Conservation (phyloP, 352 stramenopile species). For the Globisporangium paddicum region DNA sequence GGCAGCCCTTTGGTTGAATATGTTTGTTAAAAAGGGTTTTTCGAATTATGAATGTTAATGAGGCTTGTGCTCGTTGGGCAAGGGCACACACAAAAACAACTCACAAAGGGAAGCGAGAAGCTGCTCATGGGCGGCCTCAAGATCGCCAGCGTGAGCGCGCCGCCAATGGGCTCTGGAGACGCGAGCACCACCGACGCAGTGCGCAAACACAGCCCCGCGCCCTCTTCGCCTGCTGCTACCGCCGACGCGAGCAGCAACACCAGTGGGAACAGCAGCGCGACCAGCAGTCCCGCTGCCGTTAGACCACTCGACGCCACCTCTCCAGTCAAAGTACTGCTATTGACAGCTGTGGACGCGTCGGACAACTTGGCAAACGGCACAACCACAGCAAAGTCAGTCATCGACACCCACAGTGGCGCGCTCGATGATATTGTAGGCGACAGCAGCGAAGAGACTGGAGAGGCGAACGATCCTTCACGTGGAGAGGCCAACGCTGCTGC, state of each 20-base stretch:
- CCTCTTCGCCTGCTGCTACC: background rate
- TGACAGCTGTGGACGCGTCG: background rate
- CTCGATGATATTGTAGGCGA: background rate
- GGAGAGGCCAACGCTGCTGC: background rate
- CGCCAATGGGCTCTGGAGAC: constrained; percentile 2
- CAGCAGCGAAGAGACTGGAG: background rate
- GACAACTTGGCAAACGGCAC: background rate
- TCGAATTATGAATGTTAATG: too few species aligned
- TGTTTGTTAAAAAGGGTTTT: too few species aligned
- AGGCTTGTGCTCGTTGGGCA: too few species aligned
- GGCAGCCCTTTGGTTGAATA: too few species aligned
- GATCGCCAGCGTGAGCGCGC: constrained; percentile 10
- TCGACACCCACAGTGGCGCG: background rate
- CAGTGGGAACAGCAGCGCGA: background rate
- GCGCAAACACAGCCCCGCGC: background rate
- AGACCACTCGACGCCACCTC: background rate
- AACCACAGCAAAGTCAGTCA: background rate
- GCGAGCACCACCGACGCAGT: background rate
- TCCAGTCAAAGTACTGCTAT: background rate
- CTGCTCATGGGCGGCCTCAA: constrained; percentile 12
- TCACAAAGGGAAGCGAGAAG: constrained; percentile 8
- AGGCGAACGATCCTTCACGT: background rate
- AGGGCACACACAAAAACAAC: background rate
- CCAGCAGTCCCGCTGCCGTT: background rate
- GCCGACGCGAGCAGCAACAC: background rate